A percentile compares a stretch with the other conserved stretches of the same genome.
phyloP scores from a whole-genome alignment of 192 early-diverging fungal species.

The Rhizophagus prolifer region DNA sequence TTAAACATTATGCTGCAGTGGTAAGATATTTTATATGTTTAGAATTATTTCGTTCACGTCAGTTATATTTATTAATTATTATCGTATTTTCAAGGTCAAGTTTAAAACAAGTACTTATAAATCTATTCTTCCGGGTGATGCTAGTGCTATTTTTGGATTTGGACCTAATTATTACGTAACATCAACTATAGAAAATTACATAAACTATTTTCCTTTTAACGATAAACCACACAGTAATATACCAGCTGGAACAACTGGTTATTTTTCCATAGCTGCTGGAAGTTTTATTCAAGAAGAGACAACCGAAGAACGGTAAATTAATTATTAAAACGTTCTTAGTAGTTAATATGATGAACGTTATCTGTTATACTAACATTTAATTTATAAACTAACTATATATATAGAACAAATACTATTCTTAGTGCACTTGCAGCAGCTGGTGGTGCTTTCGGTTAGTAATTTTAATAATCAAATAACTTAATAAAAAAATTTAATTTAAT shows the following conservation, averaged over 20 bases:
- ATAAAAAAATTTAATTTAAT: no score
- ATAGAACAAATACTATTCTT: neutral
- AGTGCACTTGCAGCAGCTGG: neutral
- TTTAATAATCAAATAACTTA: neutral
- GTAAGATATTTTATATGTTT: neutral
- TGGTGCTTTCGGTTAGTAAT: neutral
- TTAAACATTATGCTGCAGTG: neutral
- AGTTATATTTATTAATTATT: neutral
- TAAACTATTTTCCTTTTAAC: constrained; percentile 2
- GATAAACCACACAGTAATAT: neutral
- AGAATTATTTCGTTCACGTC: neutral
- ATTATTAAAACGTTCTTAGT: neutral
- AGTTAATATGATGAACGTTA: neutral
- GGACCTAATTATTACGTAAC: neutral
- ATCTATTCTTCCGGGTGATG: neutral
- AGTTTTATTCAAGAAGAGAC: constrained; percentile 5
- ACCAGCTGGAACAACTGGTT: neutral
- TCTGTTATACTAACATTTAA: no score
- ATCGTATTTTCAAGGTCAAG: neutral
- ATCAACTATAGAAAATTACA: neutral
- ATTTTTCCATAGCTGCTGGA: constrained; percentile 16
- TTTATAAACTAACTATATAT: neutral
- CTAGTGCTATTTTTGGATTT: neutral
- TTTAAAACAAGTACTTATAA: constrained; percentile 1
- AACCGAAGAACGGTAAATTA: constrained; percentile 9